Percentiles rank a stretch among this genome's conserved stretches.
Evolutionary conservation across 2,329 filamentous ascomycete species (phyloP).

Genomic region (Sclerotinia subarctica): DNA sequence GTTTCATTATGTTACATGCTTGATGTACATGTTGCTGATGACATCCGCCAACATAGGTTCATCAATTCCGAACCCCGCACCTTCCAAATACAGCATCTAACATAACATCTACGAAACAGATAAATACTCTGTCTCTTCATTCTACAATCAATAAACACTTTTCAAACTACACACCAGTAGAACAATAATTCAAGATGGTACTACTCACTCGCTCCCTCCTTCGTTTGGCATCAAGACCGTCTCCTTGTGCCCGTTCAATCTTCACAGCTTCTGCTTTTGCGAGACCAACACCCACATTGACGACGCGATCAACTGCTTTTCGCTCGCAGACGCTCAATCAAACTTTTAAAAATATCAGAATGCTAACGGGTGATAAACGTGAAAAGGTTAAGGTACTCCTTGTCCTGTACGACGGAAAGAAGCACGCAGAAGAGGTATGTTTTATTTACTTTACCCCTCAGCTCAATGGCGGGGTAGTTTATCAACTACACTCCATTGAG

Average conservation of each 20-base stretch:
- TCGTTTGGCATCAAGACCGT: slow-evolving; percentile 30
- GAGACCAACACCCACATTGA: slow-evolving; percentile 25
- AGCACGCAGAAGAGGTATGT: slow-evolving; percentile 75
- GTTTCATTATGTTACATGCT: neutral
- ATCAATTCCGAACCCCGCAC: slow-evolving; percentile 1
- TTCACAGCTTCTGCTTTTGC: slow-evolving; percentile 27
- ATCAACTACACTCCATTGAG: slow-evolving; percentile 23
- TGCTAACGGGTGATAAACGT: slow-evolving; percentile 36
- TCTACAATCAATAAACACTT: neutral
- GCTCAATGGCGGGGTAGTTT: slow-evolving; percentile 5
- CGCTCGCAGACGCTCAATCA: slow-evolving; percentile 10
- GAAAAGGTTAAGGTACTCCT: slow-evolving; percentile 88
- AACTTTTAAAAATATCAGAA: slow-evolving; percentile 36
- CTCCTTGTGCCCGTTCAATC: slow-evolving; percentile 22
- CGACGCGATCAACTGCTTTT: slow-evolving; percentile 12
- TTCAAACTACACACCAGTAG: neutral
- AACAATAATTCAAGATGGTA: slow-evolving; percentile 48
- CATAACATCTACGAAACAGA: neutral
- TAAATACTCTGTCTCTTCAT: neutral
- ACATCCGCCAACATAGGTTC: neutral
- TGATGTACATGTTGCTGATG: neutral
- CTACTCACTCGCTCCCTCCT: slow-evolving; percentile 37
- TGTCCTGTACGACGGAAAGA: slow-evolving; percentile 84
- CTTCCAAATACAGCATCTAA: slow-evolving; percentile 7
- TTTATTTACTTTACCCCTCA: slow-evolving; percentile 3